These are phyloP conservation scores for Lichtheimia corymbifera DNA, from an alignment of 371 early-diverging fungal species.

Conservation along the genomic window DNA sequence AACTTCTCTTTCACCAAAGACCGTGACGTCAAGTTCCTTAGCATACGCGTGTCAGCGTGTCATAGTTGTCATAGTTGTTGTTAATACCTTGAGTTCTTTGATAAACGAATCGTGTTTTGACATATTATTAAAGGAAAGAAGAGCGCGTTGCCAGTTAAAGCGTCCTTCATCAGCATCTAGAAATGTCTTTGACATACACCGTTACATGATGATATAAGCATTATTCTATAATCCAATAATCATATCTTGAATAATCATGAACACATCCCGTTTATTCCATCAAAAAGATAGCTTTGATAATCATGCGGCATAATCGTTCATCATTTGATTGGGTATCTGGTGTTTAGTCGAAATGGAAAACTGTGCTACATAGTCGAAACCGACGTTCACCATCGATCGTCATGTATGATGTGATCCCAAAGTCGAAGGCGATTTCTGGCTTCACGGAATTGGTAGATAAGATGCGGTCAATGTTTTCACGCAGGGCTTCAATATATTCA, in stretches of 20 bases:
- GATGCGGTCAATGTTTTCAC: background rate
- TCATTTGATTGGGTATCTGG: background rate
- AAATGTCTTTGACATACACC: too few relatives aligned
- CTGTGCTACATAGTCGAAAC: slow-evolving; percentile 1
- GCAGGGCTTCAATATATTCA: background rate
- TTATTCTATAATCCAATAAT: background rate
- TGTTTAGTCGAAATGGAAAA: background rate
- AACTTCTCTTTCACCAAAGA: too few relatives aligned
- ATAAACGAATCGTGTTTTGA: too few relatives aligned
- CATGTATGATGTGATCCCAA: slow-evolving; percentile 9
- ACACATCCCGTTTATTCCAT: background rate
- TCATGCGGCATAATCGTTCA: background rate
- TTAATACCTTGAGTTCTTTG: too few relatives aligned
- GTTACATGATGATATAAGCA: too few relatives aligned
- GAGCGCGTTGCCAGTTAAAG: too few relatives aligned
- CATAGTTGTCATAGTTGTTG: too few relatives aligned
- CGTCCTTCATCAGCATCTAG: too few relatives aligned
- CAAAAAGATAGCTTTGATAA: too few relatives aligned
- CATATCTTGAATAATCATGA: background rate
- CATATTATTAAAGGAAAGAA: too few relatives aligned
- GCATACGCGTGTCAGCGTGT: too few relatives aligned
- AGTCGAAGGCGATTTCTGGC: background rate
- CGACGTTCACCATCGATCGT: background rate
- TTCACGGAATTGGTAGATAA: background rate
- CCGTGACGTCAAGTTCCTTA: too few relatives aligned